phyloP scores from a whole-genome alignment of 768 basidiomycete species.

The Boletus reticuloceps region DNA sequence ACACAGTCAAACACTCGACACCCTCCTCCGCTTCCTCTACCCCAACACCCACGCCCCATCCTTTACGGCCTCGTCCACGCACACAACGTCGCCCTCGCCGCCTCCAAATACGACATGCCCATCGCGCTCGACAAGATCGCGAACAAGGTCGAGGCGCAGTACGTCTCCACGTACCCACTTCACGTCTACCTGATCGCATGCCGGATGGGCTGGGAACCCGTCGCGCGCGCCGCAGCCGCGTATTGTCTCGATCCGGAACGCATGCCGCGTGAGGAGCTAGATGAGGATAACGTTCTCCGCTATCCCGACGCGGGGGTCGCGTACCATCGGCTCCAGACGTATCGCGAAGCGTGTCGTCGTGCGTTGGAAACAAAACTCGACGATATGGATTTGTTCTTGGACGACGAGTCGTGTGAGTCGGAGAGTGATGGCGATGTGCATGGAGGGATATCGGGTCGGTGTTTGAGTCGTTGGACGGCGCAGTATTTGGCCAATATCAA shows the following conservation, averaged over 20 bases:
- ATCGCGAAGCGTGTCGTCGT: background rate
- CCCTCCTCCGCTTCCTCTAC: constrained; percentile 7
- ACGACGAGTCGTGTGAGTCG: background rate
- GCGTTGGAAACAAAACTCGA: background rate
- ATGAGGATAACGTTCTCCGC: background rate
- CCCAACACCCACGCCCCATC: background rate
- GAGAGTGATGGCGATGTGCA: background rate
- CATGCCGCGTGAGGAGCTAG: background rate
- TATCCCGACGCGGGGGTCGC: background rate
- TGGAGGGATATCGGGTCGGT: background rate
- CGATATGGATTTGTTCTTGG: background rate
- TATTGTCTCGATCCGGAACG: background rate
- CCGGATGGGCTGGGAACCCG: background rate
- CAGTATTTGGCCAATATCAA: background rate
- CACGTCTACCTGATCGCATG: constrained; percentile 3
- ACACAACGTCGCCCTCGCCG: background rate
- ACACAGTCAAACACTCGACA: constrained; percentile 1
- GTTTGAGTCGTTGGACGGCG: background rate
- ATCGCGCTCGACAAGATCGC: background rate
- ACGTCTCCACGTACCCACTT: background rate
- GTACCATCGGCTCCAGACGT: background rate
- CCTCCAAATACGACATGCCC: constrained; percentile 3
- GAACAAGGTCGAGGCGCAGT: background rate
- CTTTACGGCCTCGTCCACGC: background rate
- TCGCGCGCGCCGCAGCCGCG: background rate